Conservation (phyloP, 345 rosid species). For the Euphorbia lathyris region DNA sequence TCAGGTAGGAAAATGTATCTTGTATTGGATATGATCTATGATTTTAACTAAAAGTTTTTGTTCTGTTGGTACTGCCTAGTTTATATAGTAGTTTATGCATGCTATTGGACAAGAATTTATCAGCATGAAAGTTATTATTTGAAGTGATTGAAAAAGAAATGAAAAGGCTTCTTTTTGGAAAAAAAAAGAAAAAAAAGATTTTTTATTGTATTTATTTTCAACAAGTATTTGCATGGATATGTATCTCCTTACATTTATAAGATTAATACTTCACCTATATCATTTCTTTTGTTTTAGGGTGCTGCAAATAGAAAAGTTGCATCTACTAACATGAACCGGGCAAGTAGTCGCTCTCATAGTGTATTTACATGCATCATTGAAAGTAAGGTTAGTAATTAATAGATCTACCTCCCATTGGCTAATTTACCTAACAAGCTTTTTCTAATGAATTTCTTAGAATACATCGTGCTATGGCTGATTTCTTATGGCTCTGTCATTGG, state of each 20-base stretch:
- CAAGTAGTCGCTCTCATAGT: slow-evolving; percentile 99
- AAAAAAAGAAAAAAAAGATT: background rate
- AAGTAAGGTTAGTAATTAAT: slow-evolving; percentile 69
- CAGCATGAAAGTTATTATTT: background rate
- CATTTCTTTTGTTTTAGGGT: slow-evolving; percentile 50
- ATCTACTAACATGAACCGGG: slow-evolving; percentile 95
- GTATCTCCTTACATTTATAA: background rate
- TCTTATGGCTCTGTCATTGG: slow-evolving; percentile 17
- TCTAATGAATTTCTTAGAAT: background rate
- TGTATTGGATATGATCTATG: background rate
- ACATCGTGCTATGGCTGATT: background rate
- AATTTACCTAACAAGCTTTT: background rate
- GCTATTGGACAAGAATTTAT: background rate
- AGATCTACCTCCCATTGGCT: background rate
- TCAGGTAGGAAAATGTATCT: slow-evolving; percentile 42
- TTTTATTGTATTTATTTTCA: background rate
- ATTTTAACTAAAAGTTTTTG: background rate
- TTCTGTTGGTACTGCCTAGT: background rate
- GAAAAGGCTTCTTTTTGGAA: background rate
- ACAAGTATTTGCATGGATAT: background rate
- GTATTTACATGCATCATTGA: slow-evolving; percentile 94
- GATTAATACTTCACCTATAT: background rate
- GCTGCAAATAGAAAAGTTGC: slow-evolving; percentile 97
- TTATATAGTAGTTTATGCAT: background rate
- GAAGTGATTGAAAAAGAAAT: background rate